Evolutionary conservation across 2,329 filamentous ascomycete species (phyloP).

Genomic region (Exophiala oligosperma): DNA sequence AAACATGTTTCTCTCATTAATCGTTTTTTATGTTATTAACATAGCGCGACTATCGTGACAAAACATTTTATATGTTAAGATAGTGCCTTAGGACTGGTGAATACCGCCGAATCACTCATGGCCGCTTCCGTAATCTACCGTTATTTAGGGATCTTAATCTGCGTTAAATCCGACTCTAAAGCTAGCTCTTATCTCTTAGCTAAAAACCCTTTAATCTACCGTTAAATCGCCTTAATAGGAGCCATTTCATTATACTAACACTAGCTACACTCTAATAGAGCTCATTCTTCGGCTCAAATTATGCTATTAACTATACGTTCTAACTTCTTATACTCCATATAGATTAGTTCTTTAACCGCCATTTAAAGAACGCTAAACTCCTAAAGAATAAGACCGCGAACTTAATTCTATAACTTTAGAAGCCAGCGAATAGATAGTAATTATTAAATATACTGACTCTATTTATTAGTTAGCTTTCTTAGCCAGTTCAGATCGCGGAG

Average conservation of each 20-base stretch:
- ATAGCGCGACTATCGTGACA: too few relatives aligned
- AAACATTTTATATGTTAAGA: too few relatives aligned
- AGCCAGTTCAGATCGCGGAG: too few relatives aligned
- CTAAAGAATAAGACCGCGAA: slow-evolving; percentile 1
- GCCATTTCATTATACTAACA: background rate
- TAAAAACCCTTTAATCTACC: background rate
- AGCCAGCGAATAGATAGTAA: background rate
- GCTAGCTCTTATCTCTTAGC: background rate
- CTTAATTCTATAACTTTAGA: background rate
- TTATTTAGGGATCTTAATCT: slow-evolving; percentile 3
- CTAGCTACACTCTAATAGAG: background rate
- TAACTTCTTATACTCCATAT: background rate
- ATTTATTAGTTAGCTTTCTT: too few relatives aligned
- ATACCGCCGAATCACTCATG: background rate
- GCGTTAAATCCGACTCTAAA: background rate
- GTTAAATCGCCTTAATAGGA: background rate
- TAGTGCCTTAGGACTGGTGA: too few relatives aligned
- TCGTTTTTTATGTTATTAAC: too few relatives aligned
- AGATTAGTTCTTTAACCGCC: background rate
- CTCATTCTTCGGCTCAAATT: background rate
- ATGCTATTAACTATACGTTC: slow-evolving; percentile 2
- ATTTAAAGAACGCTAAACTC: background rate
- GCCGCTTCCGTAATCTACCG: slow-evolving; percentile 1
- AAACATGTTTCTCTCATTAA: too few relatives aligned
- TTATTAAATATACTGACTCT: background rate